Evolutionary conservation across 2,329 filamentous ascomycete species (phyloP), one percentile per base, ranked within the genome.

Genomic region (Phyllosticta citribraziliensis): DNA sequence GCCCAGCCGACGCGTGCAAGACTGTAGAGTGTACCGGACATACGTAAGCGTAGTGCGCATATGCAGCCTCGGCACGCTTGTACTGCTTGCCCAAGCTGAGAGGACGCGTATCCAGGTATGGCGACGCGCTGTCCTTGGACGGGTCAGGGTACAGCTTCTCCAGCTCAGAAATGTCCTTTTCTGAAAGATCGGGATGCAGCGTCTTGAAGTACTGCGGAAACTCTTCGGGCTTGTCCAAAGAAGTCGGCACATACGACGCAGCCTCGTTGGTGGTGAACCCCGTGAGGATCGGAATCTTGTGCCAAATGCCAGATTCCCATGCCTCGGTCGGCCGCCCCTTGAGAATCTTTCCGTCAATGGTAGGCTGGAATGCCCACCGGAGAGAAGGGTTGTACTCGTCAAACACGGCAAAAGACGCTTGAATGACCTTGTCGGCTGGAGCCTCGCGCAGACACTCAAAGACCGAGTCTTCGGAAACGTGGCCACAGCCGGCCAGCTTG

Each of bases 261-360:
- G 87, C 88, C 70, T 91, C 88, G 67, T 89, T 85, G 50, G 83
- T 82, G 71, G 85, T 86, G 75, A 85, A 90, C 8, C 87, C 87
- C 0, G 86, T 88, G 56, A 91, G 73, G 56, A 90, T 79, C 8
- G 85, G 83, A 8, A 86, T 76, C 64, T 78, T 78, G 65, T 85
- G 77, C 69, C 79, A 82, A 17, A 75, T 70, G 0, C 79, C 76
- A 0, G 78, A 73, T 25, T 76, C 70, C 84, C 84, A 87, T n/a
- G 80, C 78, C n/a, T 78, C 74, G 12, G 87, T 76, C 2, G 87
- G 86, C 11, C 80, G 73, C 25, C 79, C 76, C 2, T 79, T 76
- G 58, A 89, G 83, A 14, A 86, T 70, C 12, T 81, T 79, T 3
- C 80, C 80, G 67, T 88, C 86, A 61, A 89, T 81, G 40, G 86